Evolutionary conservation across 2,329 filamentous ascomycete species (phyloP), one percentile per base, ranked within the genome.

Genomic region (Achaetomium macrosporum): DNA sequence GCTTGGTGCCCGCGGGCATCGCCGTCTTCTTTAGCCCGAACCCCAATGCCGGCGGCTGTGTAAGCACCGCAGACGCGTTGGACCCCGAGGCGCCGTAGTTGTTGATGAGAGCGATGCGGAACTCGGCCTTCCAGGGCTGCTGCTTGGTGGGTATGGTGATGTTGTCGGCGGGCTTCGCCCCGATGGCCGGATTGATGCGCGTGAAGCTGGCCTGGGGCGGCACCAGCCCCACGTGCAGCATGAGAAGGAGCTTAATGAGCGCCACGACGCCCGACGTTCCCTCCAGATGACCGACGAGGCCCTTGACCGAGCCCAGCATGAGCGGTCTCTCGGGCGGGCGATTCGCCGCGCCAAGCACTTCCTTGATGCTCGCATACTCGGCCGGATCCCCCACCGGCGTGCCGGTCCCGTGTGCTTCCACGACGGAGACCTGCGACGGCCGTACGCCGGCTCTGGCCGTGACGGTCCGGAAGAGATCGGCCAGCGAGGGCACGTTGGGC

Each of bases 371-470:
- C 8, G 29, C 35, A 1, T 5, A n/a, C 41, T 50, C 48, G n/a
- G 12, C 8, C 7, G 33, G 33, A 16, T 40, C 47, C 1, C 47
- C 47, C 1, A 43, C 47, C 7, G 29, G 39, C 2, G 47, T 76
- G 4, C 72, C 73, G 0, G 74, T 76, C 1, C 73, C 73, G 46
- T 77, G 74, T 9, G 66, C 65, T 50, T 73, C 71, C 5, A 71
- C 63, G 13, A 64, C 62, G 1, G 63, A 52, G 10, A 71, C 59
- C 7, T 65, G 52, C 1, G 57, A 45, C 0, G 68, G 61, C 2
- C 55, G 43, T 2, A 68, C 33, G 4, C 57, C 47, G 8, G 63
- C 58, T 36, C 60, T 56, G 3, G 50, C 36, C 33, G 72, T 66
- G 0, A 69, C 68, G 2, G 62, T 54, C 1, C 39, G 60, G 44